Evolutionary conservation across 1,284 basidiomycete species (phyloP), one percentile per base, ranked within the genome.

Genomic region (Cutaneotrichosporon sp.): DNA sequence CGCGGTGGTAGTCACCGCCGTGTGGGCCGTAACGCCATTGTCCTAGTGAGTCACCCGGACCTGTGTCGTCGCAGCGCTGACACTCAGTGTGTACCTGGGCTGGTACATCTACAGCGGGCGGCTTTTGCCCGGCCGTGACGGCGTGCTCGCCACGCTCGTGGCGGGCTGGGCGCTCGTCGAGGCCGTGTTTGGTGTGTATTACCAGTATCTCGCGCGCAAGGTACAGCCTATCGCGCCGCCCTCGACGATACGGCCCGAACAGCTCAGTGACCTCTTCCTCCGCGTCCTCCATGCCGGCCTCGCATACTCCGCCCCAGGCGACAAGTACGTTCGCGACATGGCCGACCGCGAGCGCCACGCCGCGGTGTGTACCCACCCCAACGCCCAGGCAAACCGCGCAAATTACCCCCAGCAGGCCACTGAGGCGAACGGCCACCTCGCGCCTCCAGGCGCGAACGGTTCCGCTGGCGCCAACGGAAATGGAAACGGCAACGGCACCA

Each of bases 111-210:
- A 80, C 65, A 72, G 69, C 69, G 34, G 80, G 75, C 62, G 67
- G 72, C 21, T 77, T 5, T 13, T 39, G 9, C 44, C 30, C 22
- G 35, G 23, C 17, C 9, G 8, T 8, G n/a, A 17, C n/a, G 21
- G 34, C 41, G 8, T 38, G 4, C 15, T 15, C 12, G 8, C n/a
- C 15, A 22, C 58, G 17, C 44, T 62, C 5, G 59, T 70, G 37
- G 70, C 68, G 7, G 60, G 56, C 2, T 73, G 66, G 51, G 61
- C 69, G 4, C 44, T 62, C 8, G 60, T 61, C 42, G 71, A 73
- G 51, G 62, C 67, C n/a, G 68, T 84, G 55, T 94, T 93, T 74
- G 85, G 84, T 56, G 66, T 89, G 39, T 84, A 88, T 70, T 81
- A 88, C 65, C 75, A 75, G 55, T 76, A 79, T 56, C 80, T 90